Percentiles rank a stretch among this genome's conserved stretches.
Evolutionary conservation across 169 alveolate species (phyloP).

Genomic region (Sarcocystis neurona): DNA sequence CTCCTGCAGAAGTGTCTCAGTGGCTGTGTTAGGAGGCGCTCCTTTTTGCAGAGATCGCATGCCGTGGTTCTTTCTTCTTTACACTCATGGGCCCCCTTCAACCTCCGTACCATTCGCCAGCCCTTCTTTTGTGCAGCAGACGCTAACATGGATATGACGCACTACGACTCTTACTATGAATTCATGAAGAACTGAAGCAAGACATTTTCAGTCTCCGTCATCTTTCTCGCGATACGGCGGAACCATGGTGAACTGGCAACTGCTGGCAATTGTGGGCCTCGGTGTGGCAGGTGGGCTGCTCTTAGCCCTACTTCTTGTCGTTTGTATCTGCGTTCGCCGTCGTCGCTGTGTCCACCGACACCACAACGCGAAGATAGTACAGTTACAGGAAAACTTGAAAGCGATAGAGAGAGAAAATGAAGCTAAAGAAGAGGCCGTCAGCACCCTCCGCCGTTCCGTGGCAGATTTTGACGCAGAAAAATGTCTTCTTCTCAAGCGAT

Average conservation of each 20-base stretch:
- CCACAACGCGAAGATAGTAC: background rate
- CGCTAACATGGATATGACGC: too few relatives aligned
- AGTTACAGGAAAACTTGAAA: slow-evolving; percentile 5
- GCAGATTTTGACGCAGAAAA: slow-evolving; percentile 26
- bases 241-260: slow-evolving; percentile 18
- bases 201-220: too few relatives aligned
- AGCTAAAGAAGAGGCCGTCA: background rate
- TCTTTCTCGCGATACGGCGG: background rate
- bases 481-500: background rate
- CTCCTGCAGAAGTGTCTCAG: too few relatives aligned
- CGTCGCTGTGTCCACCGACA: slow-evolving; percentile 5
- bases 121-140: too few relatives aligned
- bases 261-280: slow-evolving; percentile 16
- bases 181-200: too few relatives aligned
- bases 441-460: slow-evolving; percentile 9
- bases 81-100: too few relatives aligned
- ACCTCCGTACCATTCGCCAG: too few relatives aligned
- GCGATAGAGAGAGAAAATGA: background rate
- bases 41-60: too few relatives aligned
- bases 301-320: background rate
- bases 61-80: too few relatives aligned
- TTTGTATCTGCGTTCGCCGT: background rate
- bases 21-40: too few relatives aligned
- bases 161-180: too few relatives aligned
- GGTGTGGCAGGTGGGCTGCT: slow-evolving; percentile 18